Evolutionary conservation across 805 yeast species (phyloP).

Genomic region (Saccharomycopsis synnaedendra): DNA sequence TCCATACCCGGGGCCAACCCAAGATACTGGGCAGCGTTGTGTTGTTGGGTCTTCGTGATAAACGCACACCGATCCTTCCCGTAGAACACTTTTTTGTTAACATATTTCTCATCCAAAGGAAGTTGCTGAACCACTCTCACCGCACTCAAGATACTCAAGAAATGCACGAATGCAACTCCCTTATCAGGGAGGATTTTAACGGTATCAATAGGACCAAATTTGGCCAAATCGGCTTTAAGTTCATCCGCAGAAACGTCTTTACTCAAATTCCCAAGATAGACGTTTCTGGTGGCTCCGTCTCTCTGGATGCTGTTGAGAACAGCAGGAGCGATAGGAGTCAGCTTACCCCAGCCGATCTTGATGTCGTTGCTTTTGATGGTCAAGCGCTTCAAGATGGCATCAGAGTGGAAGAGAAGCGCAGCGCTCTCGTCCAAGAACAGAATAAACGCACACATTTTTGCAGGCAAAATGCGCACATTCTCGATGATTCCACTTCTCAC

Average conservation of each 20-base stretch:
- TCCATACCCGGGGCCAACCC: constrained; percentile 88
- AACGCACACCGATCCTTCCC: constrained; percentile 95
- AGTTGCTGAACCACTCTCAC: constrained; percentile 71
- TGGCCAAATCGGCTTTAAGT: constrained; percentile 50
- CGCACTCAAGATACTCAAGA: constrained; percentile 77
- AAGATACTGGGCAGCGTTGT: constrained; percentile 89
- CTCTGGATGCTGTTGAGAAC: constrained; percentile 68
- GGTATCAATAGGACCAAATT: constrained; percentile 78
- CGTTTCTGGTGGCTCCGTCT: constrained; percentile 90
- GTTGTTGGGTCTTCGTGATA: constrained; percentile 90
- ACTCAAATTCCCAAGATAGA: constrained; percentile 73
- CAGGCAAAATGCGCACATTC: constrained; percentile 64
- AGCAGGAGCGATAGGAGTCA: constrained; percentile 60
- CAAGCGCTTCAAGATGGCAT: constrained; percentile 76
- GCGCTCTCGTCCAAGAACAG: constrained; percentile 83
- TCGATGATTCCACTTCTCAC: constrained; percentile 88
- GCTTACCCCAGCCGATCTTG: constrained; percentile 89
- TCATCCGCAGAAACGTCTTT: constrained; percentile 57
- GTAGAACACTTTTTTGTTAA: constrained; percentile 69
- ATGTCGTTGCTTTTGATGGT: constrained; percentile 73
- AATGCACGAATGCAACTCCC: constrained; percentile 86
- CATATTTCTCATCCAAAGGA: constrained; percentile 56
- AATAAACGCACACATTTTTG: constrained; percentile 81
- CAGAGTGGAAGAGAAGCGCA: constrained; percentile 87
- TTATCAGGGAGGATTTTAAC: constrained; percentile 70